phyloP scores from a whole-genome alignment of 2,329 filamentous ascomycete genomes.

The Cladosporium halotolerans region DNA sequence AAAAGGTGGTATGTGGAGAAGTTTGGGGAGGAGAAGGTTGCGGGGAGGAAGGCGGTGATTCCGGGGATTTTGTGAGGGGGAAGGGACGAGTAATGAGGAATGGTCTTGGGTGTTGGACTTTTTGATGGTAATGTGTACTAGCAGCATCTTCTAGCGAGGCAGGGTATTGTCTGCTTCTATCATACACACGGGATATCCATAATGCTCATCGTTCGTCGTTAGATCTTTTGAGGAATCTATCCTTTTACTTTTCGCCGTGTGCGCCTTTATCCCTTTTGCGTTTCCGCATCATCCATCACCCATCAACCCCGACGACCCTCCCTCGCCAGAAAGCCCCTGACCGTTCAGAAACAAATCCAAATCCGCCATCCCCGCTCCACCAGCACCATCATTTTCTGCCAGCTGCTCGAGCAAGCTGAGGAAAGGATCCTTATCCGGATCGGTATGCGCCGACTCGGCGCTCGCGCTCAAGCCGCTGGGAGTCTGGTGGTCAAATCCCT shows the following conservation, averaged over 20 bases:
- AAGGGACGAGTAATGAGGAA: too few species aligned
- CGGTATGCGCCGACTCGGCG: slow-evolving; percentile 35
- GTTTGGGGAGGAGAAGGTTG: slow-evolving; percentile 80
- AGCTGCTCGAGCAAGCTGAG: slow-evolving; percentile 72
- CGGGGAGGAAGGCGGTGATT: slow-evolving; percentile 66
- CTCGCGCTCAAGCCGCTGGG: slow-evolving; percentile 38
- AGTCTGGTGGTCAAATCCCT: slow-evolving; percentile 36
- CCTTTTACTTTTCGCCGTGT: background rate
- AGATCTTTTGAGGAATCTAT: background rate
- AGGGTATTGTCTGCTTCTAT: background rate
- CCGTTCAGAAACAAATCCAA: slow-evolving; percentile 65
- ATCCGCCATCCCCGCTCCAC: slow-evolving; percentile 60
- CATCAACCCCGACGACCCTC: background rate
- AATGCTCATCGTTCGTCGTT: background rate
- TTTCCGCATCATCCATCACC: background rate
- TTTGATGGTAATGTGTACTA: too few species aligned
- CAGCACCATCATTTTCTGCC: slow-evolving; percentile 69
- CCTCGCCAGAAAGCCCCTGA: slow-evolving; percentile 10
- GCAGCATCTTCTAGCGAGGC: too few species aligned
- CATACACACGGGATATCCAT: slow-evolving; percentile 7
- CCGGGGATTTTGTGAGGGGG: slow-evolving; percentile 47
- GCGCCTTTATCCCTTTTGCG: too few species aligned
- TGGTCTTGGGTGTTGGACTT: too few species aligned
- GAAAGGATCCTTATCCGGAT: slow-evolving; percentile 70
- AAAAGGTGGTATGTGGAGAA: slow-evolving; percentile 78